phyloP scores from a whole-genome alignment of 495 filamentous ascomycete genomes.

The Neurospora sp. region DNA sequence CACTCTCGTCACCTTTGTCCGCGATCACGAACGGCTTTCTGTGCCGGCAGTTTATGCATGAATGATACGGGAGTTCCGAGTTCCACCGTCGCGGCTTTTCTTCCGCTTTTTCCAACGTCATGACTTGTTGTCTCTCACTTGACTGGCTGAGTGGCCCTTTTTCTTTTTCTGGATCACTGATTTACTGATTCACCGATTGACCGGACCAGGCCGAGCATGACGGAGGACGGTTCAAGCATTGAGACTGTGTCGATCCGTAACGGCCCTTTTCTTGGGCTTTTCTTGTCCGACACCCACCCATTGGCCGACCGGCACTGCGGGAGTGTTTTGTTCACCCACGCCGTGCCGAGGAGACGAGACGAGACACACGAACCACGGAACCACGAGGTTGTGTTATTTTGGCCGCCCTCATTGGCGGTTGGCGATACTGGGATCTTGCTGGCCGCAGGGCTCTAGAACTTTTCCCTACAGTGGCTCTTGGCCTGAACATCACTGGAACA shows the following conservation, averaged over 20 bases:
- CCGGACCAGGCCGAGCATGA: background rate
- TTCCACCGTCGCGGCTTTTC: background rate
- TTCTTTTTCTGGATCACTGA: background rate
- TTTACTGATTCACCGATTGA: background rate
- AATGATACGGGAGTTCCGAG: background rate
- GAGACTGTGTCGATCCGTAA: background rate
- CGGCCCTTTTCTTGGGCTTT: background rate
- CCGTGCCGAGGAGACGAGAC: background rate
- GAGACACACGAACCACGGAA: background rate
- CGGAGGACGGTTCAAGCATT: background rate
- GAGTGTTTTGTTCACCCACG: background rate
- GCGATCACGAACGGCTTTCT: background rate
- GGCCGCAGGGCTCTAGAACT: background rate
- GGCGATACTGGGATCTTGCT: background rate
- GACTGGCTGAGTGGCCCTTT: background rate
- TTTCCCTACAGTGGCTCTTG: background rate
- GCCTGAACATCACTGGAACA: background rate
- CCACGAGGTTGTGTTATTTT: background rate
- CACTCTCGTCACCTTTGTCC: background rate
- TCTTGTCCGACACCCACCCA: background rate
- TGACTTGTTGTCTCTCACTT: background rate
- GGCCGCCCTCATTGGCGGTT: background rate
- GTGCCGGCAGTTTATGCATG: background rate
- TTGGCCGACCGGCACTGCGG: background rate
- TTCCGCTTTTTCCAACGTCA: background rate